These are phyloP conservation scores for Phialophora tarda DNA, from an alignment of 2,329 filamentous ascomycete genomes.

Conservation along the genomic window DNA sequence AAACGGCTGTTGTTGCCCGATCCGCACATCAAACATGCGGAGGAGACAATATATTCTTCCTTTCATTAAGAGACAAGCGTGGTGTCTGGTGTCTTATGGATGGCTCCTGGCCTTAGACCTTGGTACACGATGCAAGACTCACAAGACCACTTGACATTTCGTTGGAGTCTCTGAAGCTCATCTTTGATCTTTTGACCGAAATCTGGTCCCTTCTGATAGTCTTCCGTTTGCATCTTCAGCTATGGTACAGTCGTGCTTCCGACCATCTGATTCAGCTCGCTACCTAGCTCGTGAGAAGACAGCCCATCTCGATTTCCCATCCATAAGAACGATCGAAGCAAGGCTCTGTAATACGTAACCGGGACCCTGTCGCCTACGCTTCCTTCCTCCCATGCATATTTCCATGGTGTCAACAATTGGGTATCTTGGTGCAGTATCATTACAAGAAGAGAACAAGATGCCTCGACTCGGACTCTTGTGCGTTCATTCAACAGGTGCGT, in stretches of 20 bases:
- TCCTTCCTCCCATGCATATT: neutral
- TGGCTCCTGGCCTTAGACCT: neutral
- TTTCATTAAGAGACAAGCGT: neutral
- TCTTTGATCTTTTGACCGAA: neutral
- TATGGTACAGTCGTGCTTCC: neutral
- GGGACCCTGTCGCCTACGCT: neutral
- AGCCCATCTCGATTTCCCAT: neutral
- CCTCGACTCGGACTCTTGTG: neutral
- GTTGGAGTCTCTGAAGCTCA: neutral
- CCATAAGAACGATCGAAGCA: neutral
- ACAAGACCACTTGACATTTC: neutral
- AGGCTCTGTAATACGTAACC: neutral
- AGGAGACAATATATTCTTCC: neutral
- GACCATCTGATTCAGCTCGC: neutral
- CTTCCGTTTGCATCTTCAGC: neutral
- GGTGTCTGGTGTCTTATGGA: neutral
- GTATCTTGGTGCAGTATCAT: slow-evolving; percentile 5
- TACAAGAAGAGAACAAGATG: slow-evolving; percentile 5
- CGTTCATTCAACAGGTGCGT: neutral
- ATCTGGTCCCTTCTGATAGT: neutral
- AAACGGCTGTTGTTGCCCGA: neutral
- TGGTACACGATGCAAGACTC: neutral
- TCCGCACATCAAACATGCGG: neutral
- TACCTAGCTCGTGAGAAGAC: neutral
- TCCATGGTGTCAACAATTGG: slow-evolving; percentile 7